phyloP scores from a whole-genome alignment of 2,329 filamentous ascomycete species.

The Talaromyces amestolkiae region DNA sequence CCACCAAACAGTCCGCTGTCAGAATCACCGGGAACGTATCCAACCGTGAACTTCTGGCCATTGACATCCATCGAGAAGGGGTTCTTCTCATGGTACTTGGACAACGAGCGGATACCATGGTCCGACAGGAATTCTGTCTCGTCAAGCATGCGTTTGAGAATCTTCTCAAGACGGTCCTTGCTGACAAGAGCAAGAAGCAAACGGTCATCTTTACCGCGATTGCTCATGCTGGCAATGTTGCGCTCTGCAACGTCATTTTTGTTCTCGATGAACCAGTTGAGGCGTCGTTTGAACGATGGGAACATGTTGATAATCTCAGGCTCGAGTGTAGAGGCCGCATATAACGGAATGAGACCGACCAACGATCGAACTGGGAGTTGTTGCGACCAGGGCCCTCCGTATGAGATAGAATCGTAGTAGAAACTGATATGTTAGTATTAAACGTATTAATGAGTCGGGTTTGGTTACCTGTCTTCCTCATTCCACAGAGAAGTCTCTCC shows the following conservation, averaged over 20 bases:
- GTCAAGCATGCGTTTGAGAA: constrained; percentile 86
- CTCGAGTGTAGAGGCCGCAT: constrained; percentile 86
- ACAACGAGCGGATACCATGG: constrained; percentile 86
- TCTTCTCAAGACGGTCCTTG: constrained; percentile 86
- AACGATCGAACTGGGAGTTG: constrained; percentile 89
- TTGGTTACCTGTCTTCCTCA: constrained; percentile 69
- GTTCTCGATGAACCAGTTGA: constrained; percentile 93
- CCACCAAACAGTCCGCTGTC: constrained; percentile 93
- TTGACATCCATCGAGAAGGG: constrained; percentile 96
- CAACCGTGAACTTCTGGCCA: constrained; percentile 80
- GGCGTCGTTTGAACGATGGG: constrained; percentile 85
- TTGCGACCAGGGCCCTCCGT: constrained; percentile 88
- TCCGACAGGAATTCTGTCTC: constrained; percentile 90
- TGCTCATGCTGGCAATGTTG: constrained; percentile 90
- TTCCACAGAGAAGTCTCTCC: constrained; percentile 89
- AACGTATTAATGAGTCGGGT: neutral
- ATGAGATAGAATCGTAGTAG: constrained; percentile 98
- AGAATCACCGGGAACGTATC: constrained; percentile 92
- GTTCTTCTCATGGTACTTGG: constrained; percentile 84
- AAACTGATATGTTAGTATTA: constrained; percentile 53
- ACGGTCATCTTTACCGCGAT: constrained; percentile 84
- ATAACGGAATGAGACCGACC: constrained; percentile 89
- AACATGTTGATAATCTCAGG: constrained; percentile 90
- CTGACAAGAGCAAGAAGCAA: constrained; percentile 87
- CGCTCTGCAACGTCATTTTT: constrained; percentile 81